Evolutionary conservation across 1,284 basidiomycete species (phyloP).

Genomic region (Xerocomus minutiporus): DNA sequence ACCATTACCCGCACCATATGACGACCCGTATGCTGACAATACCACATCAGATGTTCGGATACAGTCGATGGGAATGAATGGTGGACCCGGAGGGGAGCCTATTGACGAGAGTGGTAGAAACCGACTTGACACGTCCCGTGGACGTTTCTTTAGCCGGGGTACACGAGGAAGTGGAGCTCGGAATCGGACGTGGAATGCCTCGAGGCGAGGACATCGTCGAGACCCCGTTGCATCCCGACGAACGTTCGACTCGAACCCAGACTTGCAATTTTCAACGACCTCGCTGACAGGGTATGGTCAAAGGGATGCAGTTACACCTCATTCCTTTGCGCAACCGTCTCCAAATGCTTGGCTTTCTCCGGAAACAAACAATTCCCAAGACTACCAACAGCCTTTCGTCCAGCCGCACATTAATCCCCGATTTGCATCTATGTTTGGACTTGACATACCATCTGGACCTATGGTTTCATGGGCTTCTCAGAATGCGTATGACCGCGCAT

Average conservation of each 20-base stretch:
- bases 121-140: constrained; percentile 20
- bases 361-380: constrained; percentile 10
- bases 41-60: constrained; percentile 25
- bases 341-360: constrained; percentile 18
- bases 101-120: constrained; percentile 21
- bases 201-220: constrained; percentile 16
- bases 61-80: background rate
- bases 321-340: constrained; percentile 13
- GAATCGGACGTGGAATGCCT: constrained; percentile 11
- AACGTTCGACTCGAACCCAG: constrained; percentile 29
- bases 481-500: constrained; percentile 8
- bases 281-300: constrained; percentile 45
- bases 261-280: constrained; percentile 41
- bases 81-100: constrained; percentile 17
- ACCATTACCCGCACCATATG: constrained; percentile 64
- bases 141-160: constrained; percentile 35
- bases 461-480: constrained; percentile 18
- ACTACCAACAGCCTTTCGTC: constrained; percentile 43
- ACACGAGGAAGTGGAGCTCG: constrained; percentile 20
- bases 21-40: constrained; percentile 69
- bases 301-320: constrained; percentile 24
- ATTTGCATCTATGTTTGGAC: constrained; percentile 56
- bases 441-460: constrained; percentile 31
- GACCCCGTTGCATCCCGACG: constrained; percentile 10
- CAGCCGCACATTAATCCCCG: constrained; percentile 82